These are phyloP conservation scores for Penicillium verhagenii DNA, from an alignment of 495 filamentous ascomycete genomes.

Conservation along the genomic window DNA sequence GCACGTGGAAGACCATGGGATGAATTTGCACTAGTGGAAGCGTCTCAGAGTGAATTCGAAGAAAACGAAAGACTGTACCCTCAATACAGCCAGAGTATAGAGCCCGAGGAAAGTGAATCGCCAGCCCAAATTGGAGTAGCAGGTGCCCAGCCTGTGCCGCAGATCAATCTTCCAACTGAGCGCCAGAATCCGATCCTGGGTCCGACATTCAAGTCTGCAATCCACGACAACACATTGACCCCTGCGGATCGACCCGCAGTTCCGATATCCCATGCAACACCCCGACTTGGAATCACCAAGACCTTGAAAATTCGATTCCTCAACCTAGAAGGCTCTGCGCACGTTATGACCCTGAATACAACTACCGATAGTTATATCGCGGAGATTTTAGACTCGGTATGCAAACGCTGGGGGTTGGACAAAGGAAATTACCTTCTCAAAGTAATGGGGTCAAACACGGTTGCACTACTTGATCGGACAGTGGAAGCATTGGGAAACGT, in stretches of 20 bases:
- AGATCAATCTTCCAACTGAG: conserved; percentile 27
- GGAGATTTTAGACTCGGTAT: conserved; percentile 88
- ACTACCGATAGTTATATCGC: conserved; percentile 93
- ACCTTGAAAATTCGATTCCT: conserved; percentile 82
- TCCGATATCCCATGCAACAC: conserved; percentile 57
- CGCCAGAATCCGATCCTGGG: conserved; percentile 60
- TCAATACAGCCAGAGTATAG: conserved; percentile 59
- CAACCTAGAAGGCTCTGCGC: conserved; percentile 62
- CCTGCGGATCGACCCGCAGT: conserved; percentile 63
- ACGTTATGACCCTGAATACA: conserved; percentile 70
- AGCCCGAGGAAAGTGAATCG: conserved; percentile 39
- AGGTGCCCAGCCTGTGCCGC: conserved; percentile 29
- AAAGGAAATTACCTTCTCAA: conserved; percentile 88
- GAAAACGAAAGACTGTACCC: conserved; percentile 78
- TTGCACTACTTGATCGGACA: conserved; percentile 80
- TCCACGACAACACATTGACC: conserved; percentile 54
- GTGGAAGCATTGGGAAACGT: conserved; percentile 85
- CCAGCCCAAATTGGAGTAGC: conserved; percentile 42
- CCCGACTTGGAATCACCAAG: conserved; percentile 76
- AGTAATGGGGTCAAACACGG: conserved; percentile 77
- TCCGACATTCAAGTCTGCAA: conserved; percentile 48
- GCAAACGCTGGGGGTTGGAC: conserved; percentile 84
- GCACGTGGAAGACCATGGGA: conserved; percentile 84
- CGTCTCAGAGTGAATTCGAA: conserved; percentile 69
- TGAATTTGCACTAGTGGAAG: conserved; percentile 87